Evolutionary conservation across 1,284 basidiomycete species (phyloP), one percentile per base, ranked within the genome.

Genomic region (Pseudozyma tsukubaensis): DNA sequence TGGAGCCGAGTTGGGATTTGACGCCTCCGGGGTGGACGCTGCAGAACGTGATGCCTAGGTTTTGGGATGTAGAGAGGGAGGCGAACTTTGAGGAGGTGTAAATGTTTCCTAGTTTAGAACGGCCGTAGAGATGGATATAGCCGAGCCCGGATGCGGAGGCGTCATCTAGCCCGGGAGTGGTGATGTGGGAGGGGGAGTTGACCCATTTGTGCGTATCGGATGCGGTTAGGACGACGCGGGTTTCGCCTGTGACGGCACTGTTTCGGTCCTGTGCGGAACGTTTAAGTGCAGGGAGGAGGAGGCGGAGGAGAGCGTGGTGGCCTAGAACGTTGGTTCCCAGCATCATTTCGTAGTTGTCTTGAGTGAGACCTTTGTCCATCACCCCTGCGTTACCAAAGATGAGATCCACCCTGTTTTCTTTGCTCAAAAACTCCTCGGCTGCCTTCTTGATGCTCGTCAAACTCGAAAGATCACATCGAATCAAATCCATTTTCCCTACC

Each of bases 331-430:
- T 82, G 4, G 75, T 78, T 0, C 76, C 79, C 10, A 62, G 55
- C 56, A 80, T 79, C 37, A 75, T 51, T 48, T 82, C 80, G 43
- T 78, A 75, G 1, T 75, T 77, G 12, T 82, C 66, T 14, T 40
- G 44, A 0, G 78, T 77, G 16, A 19, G 49, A 1, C 67, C 56
- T 0, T 50, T 48, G 8, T 57, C 43, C 74, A 79, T 71, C 0
- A 79, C 64, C 3, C 78, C 78, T 1, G 77, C 80, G 43, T 76
- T 76, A 40, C 62, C 68, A 37, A 79, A 75, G 3, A 81, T 47
- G 12, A 80, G 32, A 50, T 80, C 76, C 3, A 80, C 59, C 18
- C 52, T 55, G 11, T 59, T n/a, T 39, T 78, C 77, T 11, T 45
- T 48, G 5, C 13, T 2, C 21, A 59, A 6, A 43, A 77, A 76